Conservation (phyloP, 345 rosid genomes). For the Ceriops zippeliana region DNA sequence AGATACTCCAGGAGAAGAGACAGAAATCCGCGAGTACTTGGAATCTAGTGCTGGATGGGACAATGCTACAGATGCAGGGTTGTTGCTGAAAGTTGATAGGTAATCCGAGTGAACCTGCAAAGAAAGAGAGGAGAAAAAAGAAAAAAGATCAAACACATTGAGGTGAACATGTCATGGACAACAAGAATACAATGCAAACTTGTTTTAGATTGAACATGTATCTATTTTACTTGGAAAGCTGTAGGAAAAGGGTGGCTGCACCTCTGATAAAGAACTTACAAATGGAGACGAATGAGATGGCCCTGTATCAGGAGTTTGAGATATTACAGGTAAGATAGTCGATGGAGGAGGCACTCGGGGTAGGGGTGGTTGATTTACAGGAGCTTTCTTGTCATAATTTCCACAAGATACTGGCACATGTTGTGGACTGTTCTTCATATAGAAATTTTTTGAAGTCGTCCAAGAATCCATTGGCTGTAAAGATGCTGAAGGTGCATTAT, state of each 20-base stretch:
- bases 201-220: not conserved
- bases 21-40: slow-evolving; percentile 37
- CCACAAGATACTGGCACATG: slow-evolving; percentile 59
- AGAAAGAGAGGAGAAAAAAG: not conserved
- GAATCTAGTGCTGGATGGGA: slow-evolving; percentile 36
- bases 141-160: slow-evolving; percentile 5
- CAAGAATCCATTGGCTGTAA: slow-evolving; percentile 60
- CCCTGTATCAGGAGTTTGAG: slow-evolving; percentile 50
- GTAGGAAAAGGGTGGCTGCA: slow-evolving; percentile 32
- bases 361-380: slow-evolving; percentile 80
- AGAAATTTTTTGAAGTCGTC: slow-evolving; percentile 53
- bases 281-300: slow-evolving; percentile 49
- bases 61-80: slow-evolving; percentile 32
- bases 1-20: slow-evolving; percentile 65
- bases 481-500: slow-evolving; percentile 38
- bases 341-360: slow-evolving; percentile 88
- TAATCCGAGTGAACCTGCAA: slow-evolving; percentile 62
- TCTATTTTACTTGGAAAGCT: slow-evolving; percentile 40
- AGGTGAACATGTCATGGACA: not conserved
- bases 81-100: slow-evolving; percentile 31
- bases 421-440: slow-evolving; percentile 60
- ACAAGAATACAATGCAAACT: not conserved
- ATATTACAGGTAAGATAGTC: slow-evolving; percentile 42
- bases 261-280: slow-evolving; percentile 36
- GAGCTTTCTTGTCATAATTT: slow-evolving; percentile 59